These are phyloP conservation scores for Sorghum bicolor DNA, from an alignment of 176 grass and related monocot species.

Conservation along the genomic window Sorghum_bicolor_NCBIv3 NC_012870.2:4190501-4191000, in stretches of 20 bases:
- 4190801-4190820: slow-evolving; percentile 35
- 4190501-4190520: neutral
- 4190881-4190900: slow-evolving; percentile 49
- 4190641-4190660: neutral
- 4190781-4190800: slow-evolving; percentile 51
- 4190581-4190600: neutral
- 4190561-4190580: neutral
- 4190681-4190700: slow-evolving; percentile 40
- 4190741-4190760: slow-evolving; percentile 52
- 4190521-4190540: neutral
- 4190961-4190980: slow-evolving; percentile 3
- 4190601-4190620: neutral
- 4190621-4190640: neutral
- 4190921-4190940: neutral
- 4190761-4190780: slow-evolving; percentile 81
- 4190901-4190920: slow-evolving; percentile 3
- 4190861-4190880: slow-evolving; percentile 66
- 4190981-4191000: slow-evolving; percentile 14
- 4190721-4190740: slow-evolving; percentile 51
- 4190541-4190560: neutral
- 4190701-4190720: slow-evolving; percentile 70
- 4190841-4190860: slow-evolving; percentile 69
- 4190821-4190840: slow-evolving; percentile 52
- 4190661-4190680: slow-evolving; percentile 43
- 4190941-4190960: neutral